Evolutionary conservation across 371 early-diverging fungal genomes (phyloP).

Genomic region (Mucor circinelloides): DNA sequence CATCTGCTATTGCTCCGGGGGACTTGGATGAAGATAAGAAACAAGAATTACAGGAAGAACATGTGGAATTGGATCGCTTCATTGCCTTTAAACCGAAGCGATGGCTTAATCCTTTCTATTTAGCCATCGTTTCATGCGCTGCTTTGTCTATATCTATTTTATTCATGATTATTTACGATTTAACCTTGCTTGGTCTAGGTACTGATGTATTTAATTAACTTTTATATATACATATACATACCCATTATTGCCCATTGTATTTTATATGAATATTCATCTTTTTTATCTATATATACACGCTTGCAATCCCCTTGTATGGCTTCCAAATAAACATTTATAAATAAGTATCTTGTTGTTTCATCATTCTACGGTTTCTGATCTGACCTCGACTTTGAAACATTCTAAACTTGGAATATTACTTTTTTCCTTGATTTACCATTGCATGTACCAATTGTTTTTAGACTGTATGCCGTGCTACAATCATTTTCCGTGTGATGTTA

Average conservation of each 20-base stretch:
- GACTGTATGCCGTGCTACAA: no score
- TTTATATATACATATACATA: background rate
- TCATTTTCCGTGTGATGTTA: no score
- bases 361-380: background rate
- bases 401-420: background rate
- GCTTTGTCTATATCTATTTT: conserved; percentile 27
- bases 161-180: conserved; percentile 47
- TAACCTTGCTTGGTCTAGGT: conserved; percentile 36
- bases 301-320: background rate
- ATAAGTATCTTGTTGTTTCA: background rate
- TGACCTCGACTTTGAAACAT: background rate
- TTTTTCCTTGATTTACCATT: background rate
- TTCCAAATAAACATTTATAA: background rate
- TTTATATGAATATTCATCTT: background rate
- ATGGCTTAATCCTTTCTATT: conserved; percentile 39
- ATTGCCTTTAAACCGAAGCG: conserved; percentile 31
- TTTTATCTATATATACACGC: background rate
- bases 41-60: background rate
- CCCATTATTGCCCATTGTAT: background rate
- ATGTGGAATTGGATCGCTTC: conserved; percentile 16
- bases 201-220: conserved; percentile 26
- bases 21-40: background rate
- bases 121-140: conserved; percentile 33
- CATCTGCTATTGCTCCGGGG: conserved; percentile 5
- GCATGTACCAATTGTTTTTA: no score